phyloP scores from a whole-genome alignment of 345 rosid species.

The Durio zibethinus region DNA sequence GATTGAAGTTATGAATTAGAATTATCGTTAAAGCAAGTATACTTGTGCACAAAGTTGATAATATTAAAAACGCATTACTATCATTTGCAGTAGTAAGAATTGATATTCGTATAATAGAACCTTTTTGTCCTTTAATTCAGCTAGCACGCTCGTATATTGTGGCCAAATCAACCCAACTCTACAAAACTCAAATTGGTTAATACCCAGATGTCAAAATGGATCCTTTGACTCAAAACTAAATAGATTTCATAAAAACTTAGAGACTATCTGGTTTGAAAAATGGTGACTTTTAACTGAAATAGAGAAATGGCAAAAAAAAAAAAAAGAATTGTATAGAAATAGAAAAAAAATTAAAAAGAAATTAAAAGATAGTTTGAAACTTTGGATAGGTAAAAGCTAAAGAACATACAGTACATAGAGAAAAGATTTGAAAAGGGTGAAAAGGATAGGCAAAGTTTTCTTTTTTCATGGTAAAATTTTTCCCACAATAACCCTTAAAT shows the following conservation, averaged over 20 bases:
- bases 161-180: too few relatives aligned
- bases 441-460: background rate
- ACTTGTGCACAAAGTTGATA: too few relatives aligned
- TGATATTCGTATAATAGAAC: too few relatives aligned
- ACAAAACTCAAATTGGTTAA: background rate
- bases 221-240: background rate
- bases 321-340: background rate
- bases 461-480: too few relatives aligned
- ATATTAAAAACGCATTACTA: too few relatives aligned
- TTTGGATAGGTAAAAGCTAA: background rate
- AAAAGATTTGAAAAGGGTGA: background rate
- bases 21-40: too few relatives aligned
- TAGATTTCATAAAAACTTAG: background rate
- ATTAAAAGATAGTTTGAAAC: slow-evolving; percentile 3
- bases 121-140: too few relatives aligned
- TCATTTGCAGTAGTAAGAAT: too few relatives aligned
- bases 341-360: background rate
- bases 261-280: background rate
- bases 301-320: background rate
- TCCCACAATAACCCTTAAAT: too few relatives aligned
- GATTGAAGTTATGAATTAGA: too few relatives aligned
- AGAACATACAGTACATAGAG: too few relatives aligned
- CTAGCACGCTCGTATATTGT: too few relatives aligned
- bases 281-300: background rate
- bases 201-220: slow-evolving; percentile 13